A percentile compares a stretch with the other conserved stretches of the same genome.
Evolutionary conservation across 306 rosid species (phyloP).

Genomic region (Biancaea sappan): DNA sequence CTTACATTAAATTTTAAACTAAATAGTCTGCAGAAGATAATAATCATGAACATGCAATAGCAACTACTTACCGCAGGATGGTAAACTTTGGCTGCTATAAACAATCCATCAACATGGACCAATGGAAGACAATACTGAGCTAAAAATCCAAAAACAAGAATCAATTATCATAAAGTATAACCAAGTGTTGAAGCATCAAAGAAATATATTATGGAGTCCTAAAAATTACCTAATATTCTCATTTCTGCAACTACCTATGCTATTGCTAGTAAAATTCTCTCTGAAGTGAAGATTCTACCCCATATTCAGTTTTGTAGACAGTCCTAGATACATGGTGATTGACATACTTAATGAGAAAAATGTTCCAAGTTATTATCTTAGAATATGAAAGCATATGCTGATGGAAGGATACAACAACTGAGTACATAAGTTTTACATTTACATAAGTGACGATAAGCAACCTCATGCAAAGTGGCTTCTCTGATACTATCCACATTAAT

Average conservation of each 20-base stretch:
- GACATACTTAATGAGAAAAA: not conserved
- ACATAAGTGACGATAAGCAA: not conserved
- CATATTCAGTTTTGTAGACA: constrained; percentile 70
- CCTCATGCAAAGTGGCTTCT: not conserved
- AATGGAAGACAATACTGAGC: constrained; percentile 94
- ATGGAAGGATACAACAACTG: not conserved
- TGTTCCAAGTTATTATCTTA: not conserved
- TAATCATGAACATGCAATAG: not conserved
- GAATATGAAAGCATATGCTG: not conserved
- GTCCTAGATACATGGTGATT: not conserved
- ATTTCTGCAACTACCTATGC: constrained; percentile 96
- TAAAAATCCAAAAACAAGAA: constrained; percentile 46
- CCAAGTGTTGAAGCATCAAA: constrained; percentile 17
- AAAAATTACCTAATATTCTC: constrained; percentile 69
- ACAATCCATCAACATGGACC: constrained; percentile 86
- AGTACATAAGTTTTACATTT: not conserved
- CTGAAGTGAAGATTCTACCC: constrained; percentile 72
- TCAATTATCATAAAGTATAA: constrained; percentile 1
- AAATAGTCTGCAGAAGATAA: constrained; percentile 24
- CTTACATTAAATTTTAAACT: not conserved
- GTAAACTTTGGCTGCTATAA: constrained; percentile 87
- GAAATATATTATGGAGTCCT: constrained; percentile 2
- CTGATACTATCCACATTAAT: no score
- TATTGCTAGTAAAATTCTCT: constrained; percentile 84
- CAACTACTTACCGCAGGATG: constrained; percentile 67